Evolutionary conservation across 179 eudicot species (phyloP).

Genomic region (Heliamphora pulchella): DNA sequence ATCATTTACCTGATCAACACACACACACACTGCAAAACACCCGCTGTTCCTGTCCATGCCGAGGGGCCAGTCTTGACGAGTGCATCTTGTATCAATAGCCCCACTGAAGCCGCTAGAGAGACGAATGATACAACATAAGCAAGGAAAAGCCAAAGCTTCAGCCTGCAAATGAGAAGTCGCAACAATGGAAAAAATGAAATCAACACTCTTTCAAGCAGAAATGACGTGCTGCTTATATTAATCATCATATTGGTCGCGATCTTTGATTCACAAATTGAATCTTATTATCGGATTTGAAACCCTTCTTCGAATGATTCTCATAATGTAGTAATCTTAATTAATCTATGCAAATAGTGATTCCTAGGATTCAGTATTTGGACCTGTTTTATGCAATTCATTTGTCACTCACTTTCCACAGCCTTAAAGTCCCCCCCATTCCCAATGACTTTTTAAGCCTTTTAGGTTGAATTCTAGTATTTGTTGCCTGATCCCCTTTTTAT

Average conservation of each 20-base stretch:
- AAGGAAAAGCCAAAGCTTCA: conserved; percentile 93
- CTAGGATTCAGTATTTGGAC: neutral
- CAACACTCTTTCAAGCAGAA: neutral
- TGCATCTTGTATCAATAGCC: conserved; percentile 81
- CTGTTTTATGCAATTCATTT: neutral
- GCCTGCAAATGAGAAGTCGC: conserved; percentile 38
- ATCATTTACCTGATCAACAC: conserved; percentile 60
- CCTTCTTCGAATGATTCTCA: neutral
- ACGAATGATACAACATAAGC: conserved; percentile 89
- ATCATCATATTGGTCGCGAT: neutral
- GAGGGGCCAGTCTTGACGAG: conserved; percentile 68
- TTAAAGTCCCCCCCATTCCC: neutral
- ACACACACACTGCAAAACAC: conserved; percentile 87
- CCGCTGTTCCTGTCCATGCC: conserved; percentile 90
- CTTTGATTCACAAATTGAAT: neutral
- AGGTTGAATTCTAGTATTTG: neutral
- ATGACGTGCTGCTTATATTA: neutral
- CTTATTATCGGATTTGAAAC: neutral
- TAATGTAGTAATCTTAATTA: neutral
- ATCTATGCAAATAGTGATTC: neutral
- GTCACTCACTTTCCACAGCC: neutral
- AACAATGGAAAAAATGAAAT: neutral
- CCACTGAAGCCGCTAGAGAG: conserved; percentile 91
- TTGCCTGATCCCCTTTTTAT: neutral
- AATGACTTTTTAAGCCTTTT: neutral